phyloP scores from a whole-genome alignment of 2,329 filamentous ascomycete species.

The Fusarium multiceps region DNA sequence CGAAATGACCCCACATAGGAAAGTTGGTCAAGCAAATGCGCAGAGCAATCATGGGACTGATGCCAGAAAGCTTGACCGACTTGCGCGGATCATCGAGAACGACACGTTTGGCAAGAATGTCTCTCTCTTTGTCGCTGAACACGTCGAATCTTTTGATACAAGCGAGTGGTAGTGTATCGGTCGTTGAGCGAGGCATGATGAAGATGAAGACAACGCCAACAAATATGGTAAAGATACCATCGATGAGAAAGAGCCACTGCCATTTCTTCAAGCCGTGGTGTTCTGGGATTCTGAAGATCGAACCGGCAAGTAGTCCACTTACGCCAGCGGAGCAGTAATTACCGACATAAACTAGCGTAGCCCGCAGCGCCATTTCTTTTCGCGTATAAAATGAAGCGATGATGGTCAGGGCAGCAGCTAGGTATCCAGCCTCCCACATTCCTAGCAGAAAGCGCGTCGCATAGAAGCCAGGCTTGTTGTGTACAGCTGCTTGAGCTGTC shows the following conservation, averaged over 20 bases:
- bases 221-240: neutral
- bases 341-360: conserved; percentile 7
- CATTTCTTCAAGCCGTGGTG: neutral
- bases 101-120: neutral
- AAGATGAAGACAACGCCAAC: neutral
- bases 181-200: neutral
- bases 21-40: conserved; percentile 8
- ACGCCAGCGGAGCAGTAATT: conserved; percentile 16
- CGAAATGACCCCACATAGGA: conserved; percentile 5
- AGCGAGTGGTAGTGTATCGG: neutral
- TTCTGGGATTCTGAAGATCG: conserved; percentile 10
- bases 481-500: neutral
- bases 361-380: conserved; percentile 2
- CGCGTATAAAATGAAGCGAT: neutral
- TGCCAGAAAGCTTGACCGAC: neutral
- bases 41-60: neutral
- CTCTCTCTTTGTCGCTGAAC: neutral
- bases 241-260: conserved; percentile 20
- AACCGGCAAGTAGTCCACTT: neutral
- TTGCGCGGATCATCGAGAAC: conserved; percentile 11
- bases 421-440: conserved; percentile 16
- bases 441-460: neutral
- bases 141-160: neutral
- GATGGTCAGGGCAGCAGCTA: neutral
- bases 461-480: neutral